phyloP scores from a whole-genome alignment of 2,329 filamentous ascomycete genomes.

The Teratosphaeria gauchensis region DNA sequence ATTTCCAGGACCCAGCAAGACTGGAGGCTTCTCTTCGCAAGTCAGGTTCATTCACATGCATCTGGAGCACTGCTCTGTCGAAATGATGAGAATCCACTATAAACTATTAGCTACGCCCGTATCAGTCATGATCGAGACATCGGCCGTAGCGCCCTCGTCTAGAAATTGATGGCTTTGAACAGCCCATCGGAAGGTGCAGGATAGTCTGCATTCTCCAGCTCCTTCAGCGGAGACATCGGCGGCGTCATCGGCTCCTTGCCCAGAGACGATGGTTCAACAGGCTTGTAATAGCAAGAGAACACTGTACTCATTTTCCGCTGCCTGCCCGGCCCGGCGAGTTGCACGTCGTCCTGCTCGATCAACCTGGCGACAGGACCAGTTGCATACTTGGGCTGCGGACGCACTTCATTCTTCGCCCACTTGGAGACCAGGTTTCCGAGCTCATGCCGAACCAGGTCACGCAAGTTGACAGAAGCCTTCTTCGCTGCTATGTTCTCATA shows the following conservation, averaged over 20 bases:
- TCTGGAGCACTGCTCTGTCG: no score
- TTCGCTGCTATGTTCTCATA: conserved; percentile 9
- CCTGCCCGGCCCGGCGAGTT: conserved; percentile 1
- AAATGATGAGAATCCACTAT: not conserved
- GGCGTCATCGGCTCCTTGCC: not conserved
- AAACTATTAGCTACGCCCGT: not conserved
- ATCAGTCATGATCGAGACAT: not conserved
- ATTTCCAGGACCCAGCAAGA: no score
- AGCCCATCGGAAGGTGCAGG: not conserved
- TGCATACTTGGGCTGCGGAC: not conserved
- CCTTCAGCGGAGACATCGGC: not conserved
- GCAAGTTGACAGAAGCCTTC: conserved; percentile 8
- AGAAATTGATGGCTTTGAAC: not conserved
- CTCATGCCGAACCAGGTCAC: conserved; percentile 8
- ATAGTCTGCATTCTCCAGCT: not conserved
- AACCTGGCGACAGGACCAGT: not conserved
- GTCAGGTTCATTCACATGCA: no score
- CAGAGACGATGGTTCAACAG: not conserved
- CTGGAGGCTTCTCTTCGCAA: no score
- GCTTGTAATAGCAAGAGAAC: conserved; percentile 19
- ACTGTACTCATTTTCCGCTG: conserved; percentile 13
- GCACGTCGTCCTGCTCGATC: not conserved
- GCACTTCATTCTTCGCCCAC: conserved; percentile 1
- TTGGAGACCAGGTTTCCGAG: conserved; percentile 2
- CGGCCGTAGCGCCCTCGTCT: not conserved